Conservation (phyloP, 768 basidiomycete species). For the Gautieria morchelliformis region DNA sequence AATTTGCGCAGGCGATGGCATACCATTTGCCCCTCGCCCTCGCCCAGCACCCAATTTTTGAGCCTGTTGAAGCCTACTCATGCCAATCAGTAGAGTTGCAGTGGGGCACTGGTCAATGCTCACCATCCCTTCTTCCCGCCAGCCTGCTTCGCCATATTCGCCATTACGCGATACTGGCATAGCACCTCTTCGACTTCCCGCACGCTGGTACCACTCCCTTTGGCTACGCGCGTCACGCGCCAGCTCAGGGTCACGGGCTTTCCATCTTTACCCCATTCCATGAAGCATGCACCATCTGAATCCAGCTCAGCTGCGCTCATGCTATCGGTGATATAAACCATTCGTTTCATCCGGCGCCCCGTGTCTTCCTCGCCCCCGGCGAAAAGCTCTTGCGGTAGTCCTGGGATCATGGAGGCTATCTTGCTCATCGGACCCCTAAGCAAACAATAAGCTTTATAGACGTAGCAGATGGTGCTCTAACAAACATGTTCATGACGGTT, state of each 20-base stretch:
- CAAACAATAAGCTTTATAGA: conserved; percentile 8
- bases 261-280: conserved; percentile 74
- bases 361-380: conserved; percentile 94
- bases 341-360: conserved; percentile 81
- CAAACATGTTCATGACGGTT: conserved; percentile 95
- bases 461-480: conserved; percentile 11
- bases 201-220: conserved; percentile 89
- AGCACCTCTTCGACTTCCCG: conserved; percentile 97
- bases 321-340: conserved; percentile 98
- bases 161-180: conserved; percentile 97
- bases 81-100: neutral
- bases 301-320: conserved; percentile 93
- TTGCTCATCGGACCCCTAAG: conserved; percentile 95
- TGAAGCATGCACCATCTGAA: conserved; percentile 87
- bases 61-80: conserved; percentile 64
- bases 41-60: conserved; percentile 91
- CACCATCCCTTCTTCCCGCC: conserved; percentile 95
- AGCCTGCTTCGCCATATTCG: conserved; percentile 96
- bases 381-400: conserved; percentile 83
- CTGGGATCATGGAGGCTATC: conserved; percentile 98
- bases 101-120: conserved; percentile 17
- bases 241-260: conserved; percentile 82
- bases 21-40: conserved; percentile 77
- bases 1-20: conserved; percentile 89
- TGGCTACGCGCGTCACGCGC: conserved; percentile 83